phyloP scores from a whole-genome alignment of 2,329 filamentous ascomycete species.

The Penicillium vulpinum region DNA sequence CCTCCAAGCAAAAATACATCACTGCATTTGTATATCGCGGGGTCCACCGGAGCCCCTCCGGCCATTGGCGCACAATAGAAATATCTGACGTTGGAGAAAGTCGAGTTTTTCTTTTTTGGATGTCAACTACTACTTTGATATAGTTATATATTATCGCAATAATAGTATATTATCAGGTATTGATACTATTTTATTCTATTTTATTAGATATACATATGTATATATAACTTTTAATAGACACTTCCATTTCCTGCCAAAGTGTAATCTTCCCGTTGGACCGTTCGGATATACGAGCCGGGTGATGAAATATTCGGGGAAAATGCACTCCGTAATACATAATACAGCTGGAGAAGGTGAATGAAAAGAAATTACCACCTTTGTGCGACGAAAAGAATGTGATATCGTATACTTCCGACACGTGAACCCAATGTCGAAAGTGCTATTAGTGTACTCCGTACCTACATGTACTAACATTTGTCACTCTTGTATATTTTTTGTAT shows the following conservation, averaged over 20 bases:
- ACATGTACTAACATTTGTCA: background rate
- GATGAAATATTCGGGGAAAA: slow-evolving; percentile 2
- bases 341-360: background rate
- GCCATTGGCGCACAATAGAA: slow-evolving; percentile 16
- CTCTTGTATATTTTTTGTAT: background rate
- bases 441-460: too few species aligned
- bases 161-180: too few species aligned
- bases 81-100: slow-evolving; percentile 1
- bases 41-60: slow-evolving; percentile 23
- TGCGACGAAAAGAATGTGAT: slow-evolving; percentile 24
- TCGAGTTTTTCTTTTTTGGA: slow-evolving; percentile 4
- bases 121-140: slow-evolving; percentile 10
- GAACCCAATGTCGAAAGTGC: too few species aligned
- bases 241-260: too few species aligned
- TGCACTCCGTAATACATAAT: slow-evolving; percentile 2
- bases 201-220: too few species aligned
- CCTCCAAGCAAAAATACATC: slow-evolving; percentile 5
- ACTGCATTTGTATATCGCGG: slow-evolving; percentile 13
- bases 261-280: background rate
- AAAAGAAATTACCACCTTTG: slow-evolving; percentile 2
- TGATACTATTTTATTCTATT: too few species aligned
- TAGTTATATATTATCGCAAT: too few species aligned
- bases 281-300: slow-evolving; percentile 8
- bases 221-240: too few species aligned
- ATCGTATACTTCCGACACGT: slow-evolving; percentile 1